phyloP scores from a whole-genome alignment of 495 filamentous ascomycete species.

The Friedmanniomyces endolithicus region DNA sequence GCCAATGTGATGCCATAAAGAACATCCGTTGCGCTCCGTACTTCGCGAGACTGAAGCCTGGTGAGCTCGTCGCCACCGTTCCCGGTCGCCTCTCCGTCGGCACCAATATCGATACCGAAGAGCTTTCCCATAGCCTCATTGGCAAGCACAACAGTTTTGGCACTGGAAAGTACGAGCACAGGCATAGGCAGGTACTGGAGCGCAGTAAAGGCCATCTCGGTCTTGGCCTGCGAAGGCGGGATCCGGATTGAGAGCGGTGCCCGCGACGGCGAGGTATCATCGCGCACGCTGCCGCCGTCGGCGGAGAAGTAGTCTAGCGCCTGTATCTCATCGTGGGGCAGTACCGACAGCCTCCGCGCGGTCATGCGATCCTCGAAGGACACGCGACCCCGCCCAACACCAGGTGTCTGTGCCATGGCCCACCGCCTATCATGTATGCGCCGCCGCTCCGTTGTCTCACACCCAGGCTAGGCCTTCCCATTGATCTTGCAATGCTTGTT shows the following conservation, averaged over 20 bases:
- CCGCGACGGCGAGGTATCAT: neutral
- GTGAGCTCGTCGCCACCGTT: conserved; percentile 20
- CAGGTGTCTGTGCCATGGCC: neutral
- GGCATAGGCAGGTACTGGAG: conserved; percentile 59
- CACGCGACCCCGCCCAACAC: neutral
- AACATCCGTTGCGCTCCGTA: conserved; percentile 29
- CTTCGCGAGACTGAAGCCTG: neutral
- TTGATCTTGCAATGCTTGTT: too few species aligned
- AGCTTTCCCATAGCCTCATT: conserved; percentile 60
- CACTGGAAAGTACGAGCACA: conserved; percentile 45
- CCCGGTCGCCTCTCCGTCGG: conserved; percentile 1
- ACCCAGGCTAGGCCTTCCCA: too few species aligned
- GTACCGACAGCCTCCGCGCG: neutral
- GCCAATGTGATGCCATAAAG: conserved; percentile 46
- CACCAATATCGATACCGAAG: conserved; percentile 36
- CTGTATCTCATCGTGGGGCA: neutral
- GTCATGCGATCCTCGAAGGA: conserved; percentile 12
- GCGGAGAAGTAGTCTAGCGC: conserved; percentile 17
- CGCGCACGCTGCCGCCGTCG: conserved; percentile 1
- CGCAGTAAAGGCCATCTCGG: conserved; percentile 42
- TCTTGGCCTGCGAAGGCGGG: conserved; percentile 8
- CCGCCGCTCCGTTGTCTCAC: too few species aligned
- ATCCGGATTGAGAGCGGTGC: conserved; percentile 15
- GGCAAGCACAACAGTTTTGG: conserved; percentile 54
- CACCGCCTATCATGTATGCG: neutral